Percentiles rank a stretch among this genome's conserved stretches.
Evolutionary conservation across 2,329 filamentous ascomycete species (phyloP).

Genomic region (Dothistroma pini): DNA sequence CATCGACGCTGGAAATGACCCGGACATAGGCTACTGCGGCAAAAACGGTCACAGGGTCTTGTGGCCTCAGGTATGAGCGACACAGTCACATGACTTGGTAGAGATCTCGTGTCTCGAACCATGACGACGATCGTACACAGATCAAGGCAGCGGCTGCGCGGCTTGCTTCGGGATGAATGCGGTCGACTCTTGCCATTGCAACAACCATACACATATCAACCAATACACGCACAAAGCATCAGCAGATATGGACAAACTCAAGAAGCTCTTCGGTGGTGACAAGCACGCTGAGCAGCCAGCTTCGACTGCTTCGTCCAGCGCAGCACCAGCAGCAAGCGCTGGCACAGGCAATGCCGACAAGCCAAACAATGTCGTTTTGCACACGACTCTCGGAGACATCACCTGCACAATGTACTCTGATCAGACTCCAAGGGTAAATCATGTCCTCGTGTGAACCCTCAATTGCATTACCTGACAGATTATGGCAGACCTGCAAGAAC

Average conservation of each 20-base stretch:
- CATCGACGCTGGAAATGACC: background rate
- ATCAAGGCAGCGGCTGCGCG: background rate
- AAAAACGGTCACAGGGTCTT: background rate
- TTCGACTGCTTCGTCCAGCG: constrained; percentile 13
- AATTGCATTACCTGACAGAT: background rate
- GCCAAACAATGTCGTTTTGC: constrained; percentile 30
- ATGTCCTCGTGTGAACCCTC: background rate
- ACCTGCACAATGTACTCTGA: constrained; percentile 32
- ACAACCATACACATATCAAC: background rate
- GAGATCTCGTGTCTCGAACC: background rate
- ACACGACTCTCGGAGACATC: constrained; percentile 36
- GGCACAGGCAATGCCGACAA: constrained; percentile 7
- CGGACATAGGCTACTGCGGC: constrained; percentile 2
- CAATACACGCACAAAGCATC: background rate
- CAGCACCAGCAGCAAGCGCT: constrained; percentile 2
- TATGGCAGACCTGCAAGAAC: constrained; percentile 33
- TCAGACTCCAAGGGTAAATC: constrained; percentile 32
- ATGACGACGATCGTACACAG: background rate
- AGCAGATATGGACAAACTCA: constrained; percentile 23
- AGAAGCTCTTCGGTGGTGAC: constrained; percentile 22
- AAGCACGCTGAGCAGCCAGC: constrained; percentile 11
- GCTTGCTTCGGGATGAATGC: background rate
- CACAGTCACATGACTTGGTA: background rate
- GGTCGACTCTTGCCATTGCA: background rate
- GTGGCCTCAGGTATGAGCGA: background rate